These are phyloP conservation scores for Penicillium goetzii DNA, from an alignment of 495 filamentous ascomycete genomes.

Conservation along the genomic window DNA sequence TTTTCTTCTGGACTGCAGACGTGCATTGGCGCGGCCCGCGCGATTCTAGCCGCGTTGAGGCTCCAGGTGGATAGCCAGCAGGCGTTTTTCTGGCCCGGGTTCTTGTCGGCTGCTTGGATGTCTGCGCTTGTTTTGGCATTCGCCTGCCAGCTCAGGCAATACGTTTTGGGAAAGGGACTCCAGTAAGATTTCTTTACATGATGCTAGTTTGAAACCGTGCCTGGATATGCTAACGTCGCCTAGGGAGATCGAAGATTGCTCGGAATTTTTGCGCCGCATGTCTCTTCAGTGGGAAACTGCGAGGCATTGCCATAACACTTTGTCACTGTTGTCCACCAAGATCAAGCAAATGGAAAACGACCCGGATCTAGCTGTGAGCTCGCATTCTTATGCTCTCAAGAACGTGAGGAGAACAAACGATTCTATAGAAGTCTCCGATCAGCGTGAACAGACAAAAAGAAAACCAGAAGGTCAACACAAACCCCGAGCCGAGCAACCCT, in stretches of 20 bases:
- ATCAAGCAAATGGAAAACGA: conserved; percentile 27
- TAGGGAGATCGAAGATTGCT: conserved; percentile 43
- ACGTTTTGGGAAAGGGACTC: conserved; percentile 39
- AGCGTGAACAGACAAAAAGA: conserved; percentile 4
- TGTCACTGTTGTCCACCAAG: conserved; percentile 35
- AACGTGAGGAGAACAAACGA: conserved; percentile 8
- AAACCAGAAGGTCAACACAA: background rate
- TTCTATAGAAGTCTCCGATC: background rate
- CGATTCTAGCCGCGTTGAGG: conserved; percentile 40
- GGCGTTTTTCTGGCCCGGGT: conserved; percentile 47
- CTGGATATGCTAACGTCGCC: conserved; percentile 8
- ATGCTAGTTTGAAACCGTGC: background rate
- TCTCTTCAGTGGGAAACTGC: conserved; percentile 47
- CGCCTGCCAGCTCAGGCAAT: conserved; percentile 46
- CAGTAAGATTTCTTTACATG: conserved; percentile 30
- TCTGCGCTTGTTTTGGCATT: conserved; percentile 46
- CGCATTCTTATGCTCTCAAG: conserved; percentile 22
- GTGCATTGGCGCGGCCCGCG: conserved; percentile 45
- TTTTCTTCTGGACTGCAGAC: conserved; percentile 47
- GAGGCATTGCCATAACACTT: conserved; percentile 41
- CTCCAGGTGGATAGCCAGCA: conserved; percentile 36
- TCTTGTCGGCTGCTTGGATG: conserved; percentile 49
- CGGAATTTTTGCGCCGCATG: conserved; percentile 39
- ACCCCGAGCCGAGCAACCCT: background rate
- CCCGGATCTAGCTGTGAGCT: background rate